These are phyloP conservation scores for Euphorbia pulcherrima DNA, from an alignment of 345 rosid genomes.

Conservation along the genomic window DNA sequence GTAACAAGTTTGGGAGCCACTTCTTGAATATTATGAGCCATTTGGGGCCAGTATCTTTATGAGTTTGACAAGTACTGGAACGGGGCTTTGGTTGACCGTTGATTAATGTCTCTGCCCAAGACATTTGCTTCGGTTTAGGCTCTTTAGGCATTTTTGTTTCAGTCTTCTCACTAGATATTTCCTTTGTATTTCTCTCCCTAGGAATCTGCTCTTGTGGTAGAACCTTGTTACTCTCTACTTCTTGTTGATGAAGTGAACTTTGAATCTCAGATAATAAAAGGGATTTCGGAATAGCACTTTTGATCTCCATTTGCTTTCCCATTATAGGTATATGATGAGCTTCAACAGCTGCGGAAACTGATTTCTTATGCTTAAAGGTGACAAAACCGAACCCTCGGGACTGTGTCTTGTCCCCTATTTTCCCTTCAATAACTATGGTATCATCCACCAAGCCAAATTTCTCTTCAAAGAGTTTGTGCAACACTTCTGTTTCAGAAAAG, in stretches of 20 bases:
- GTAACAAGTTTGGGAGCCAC: conserved; percentile 64
- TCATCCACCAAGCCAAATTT: conserved; percentile 53
- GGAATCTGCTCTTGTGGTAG: conserved; percentile 13
- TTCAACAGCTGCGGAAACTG: conserved; percentile 48
- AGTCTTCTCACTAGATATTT: conserved; percentile 10
- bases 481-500: conserved; percentile 34
- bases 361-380: conserved; percentile 45
- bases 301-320: conserved; percentile 59
- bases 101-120: conserved; percentile 50
- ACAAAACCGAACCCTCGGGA: conserved; percentile 62
- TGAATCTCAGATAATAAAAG: conserved; percentile 22
- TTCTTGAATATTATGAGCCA: conserved; percentile 62
- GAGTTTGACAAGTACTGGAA: conserved; percentile 19
- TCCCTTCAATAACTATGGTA: conserved; percentile 33
- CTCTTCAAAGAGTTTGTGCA: conserved; percentile 35
- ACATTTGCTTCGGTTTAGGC: conserved; percentile 23
- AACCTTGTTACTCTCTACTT: conserved; percentile 18
- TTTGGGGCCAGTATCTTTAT: conserved; percentile 26
- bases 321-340: conserved; percentile 36
- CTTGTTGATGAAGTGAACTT: conserved; percentile 22
- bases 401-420: conserved; percentile 24
- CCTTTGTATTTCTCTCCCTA: conserved; percentile 9
- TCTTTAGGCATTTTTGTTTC: too few relatives aligned
- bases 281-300: conserved; percentile 35
- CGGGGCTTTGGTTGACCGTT: conserved; percentile 32